Conservation (phyloP, 305 asterid genomes). For the Fraxinus velutina region DNA sequence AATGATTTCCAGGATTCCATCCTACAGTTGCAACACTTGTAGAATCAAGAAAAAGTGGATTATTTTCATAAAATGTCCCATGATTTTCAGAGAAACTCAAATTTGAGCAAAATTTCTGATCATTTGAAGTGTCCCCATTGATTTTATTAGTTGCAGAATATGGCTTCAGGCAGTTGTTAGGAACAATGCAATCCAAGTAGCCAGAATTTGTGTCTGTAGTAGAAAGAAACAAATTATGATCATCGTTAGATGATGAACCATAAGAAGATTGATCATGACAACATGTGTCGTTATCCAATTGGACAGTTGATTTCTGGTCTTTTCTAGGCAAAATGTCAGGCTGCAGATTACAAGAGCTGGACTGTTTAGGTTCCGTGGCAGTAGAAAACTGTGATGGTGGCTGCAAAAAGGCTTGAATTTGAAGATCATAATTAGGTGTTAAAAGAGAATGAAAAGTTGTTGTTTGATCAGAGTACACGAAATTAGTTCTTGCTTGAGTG, state of each 20-base stretch:
- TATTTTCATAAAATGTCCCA: conserved; percentile 1
- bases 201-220: conserved; percentile 50
- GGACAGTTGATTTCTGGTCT: conserved; percentile 14
- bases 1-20: conserved; percentile 19
- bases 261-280: conserved; percentile 36
- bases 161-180: conserved; percentile 65
- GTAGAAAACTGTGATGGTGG: conserved; percentile 20
- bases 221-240: conserved; percentile 33
- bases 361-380: conserved; percentile 7
- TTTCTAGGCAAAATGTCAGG: background rate
- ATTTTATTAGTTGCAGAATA: conserved; percentile 15
- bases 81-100: conserved; percentile 18
- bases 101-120: conserved; percentile 12
- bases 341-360: background rate
- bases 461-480: conserved; percentile 55
- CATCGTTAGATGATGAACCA: conserved; percentile 35
- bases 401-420: conserved; percentile 21
- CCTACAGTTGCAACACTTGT: conserved; percentile 8
- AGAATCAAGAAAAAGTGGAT: conserved; percentile 9
- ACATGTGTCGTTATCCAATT: conserved; percentile 32
- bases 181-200: conserved; percentile 80
- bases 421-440: conserved; percentile 46
- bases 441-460: conserved; percentile 39
- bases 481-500: conserved; percentile 77
- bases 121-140: background rate